Evolutionary conservation across 495 filamentous ascomycete species (phyloP), one percentile per base, ranked within the genome.

Genomic region (Cladorrhinum samala): DNA sequence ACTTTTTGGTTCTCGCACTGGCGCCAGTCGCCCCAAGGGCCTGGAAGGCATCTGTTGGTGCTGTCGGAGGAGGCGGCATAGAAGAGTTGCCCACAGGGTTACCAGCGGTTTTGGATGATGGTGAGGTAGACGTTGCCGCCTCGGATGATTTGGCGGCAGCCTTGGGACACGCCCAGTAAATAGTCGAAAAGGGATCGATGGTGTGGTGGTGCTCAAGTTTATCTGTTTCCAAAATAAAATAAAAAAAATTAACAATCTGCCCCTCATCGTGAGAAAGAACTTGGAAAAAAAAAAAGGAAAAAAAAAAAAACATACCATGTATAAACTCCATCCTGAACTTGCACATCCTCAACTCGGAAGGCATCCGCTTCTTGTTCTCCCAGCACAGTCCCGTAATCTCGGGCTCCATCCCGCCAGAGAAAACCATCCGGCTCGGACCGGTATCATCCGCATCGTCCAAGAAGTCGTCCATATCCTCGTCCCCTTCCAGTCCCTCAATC

Each of bases 141-240:
- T 30, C 38, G 9, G 50, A 30, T 3, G 27, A 14, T 19, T 42
- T 24, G 39, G 39, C 49, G 21, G 65, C 24, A 3, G 17, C 51
- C 17, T 60, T 58, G 17, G 69, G 37, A 60, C 76, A 14, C 72
- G 75, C 61, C 93, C 93, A 97, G 71, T 97, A 96, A 3, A 68
- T 67, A 1, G 79, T 83, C 0, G 88, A 90, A 62, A 90, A 95
- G 0, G 93, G 93, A 54, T 99, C 83, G 60, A 99, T 94, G 27
- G 58, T 58, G 24, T 33, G 82, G 77, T 69, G 69, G 60, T 66
- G 65, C 7, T 68, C 62, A 5, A 62, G 59, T 18, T 58, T 51
- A 52, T 76, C 70, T 72, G 43, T 4, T 27, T 47, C 63, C 41
- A 66, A 11, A 14, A 17, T 44, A 46, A 13, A 25, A 16, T 9